Evolutionary conservation across 2,329 filamentous ascomycete species (phyloP), one percentile per base, ranked within the genome.

Genomic region (Tricladium varicosporioides): DNA sequence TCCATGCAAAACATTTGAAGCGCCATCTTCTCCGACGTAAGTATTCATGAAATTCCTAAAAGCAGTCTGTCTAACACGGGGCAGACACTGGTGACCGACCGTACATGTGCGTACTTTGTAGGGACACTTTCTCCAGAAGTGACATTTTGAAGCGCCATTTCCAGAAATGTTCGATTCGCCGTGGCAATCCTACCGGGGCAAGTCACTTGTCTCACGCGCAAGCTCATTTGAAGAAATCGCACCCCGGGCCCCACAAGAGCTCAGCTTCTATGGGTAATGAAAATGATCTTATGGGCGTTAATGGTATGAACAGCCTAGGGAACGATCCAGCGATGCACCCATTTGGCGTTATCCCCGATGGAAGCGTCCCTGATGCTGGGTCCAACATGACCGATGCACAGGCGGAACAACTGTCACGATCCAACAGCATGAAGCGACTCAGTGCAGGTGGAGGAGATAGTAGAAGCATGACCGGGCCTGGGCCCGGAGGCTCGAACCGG

Each of bases 141-240:
- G 94, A 99, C 72, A 97, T 99, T 64, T 79, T 99, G 69, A 99
- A 99, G 81, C 91, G 94, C 64, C 94, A 99, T 77, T 99, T 97
- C 77, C 92, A 97, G 75, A 99, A 99, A 80, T 99, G 94, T 78
- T 97, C 94, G 42, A 91, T 97, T 64, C 87, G 94, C 69, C 88
- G 94, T 71, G 94, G 94, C 57, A 97, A 97, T 76, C 93, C 94
- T 54, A 96, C 92, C 14, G 92, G 92, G 67, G 91, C 91, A 62
- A 96, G 90, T 70, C 94, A 99, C 77, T 76, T 99, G 74, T 95
- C 92, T 66, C 92, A 97, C 75, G 91, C 92, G 36, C 89, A 93
- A 74, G 89, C 90, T 63, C 91, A 95, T 75, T 81, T 94, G 70
- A 93, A 92, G 79, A 92, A 92, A 77, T 81, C 84, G 67, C 80